Base-by-base conservation (phyloP, 345 rosid species). In the Euphorbia tirucalli region DNA sequence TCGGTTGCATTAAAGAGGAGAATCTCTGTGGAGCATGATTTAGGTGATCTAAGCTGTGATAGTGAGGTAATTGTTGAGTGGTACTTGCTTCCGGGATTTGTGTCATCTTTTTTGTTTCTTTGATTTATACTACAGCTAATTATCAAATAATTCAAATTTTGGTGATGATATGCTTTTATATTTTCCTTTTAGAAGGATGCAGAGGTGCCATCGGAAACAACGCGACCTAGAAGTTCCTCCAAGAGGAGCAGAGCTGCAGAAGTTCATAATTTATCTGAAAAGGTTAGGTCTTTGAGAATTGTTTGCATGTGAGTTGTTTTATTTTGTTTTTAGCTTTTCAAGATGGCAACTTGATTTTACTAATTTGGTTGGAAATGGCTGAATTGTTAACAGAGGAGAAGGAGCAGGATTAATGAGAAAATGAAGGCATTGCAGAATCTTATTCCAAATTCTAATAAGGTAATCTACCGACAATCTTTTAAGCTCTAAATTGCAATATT, bases 161-260 rank as follows among this genome's bases (percentile, higher is more conserved):
- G 46, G 46, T 31, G n/a, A 5, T 13, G 30, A 31, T 68, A 28
- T 69, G 19, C 39, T 7, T 46, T 24, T 28, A 22, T 7, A 11
- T 31, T 54, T 19, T 46, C 22, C 9, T 50, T 66, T 43, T 76
- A 73, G 74, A 81, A 79, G 78, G 86, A 76, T 27, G 77, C 66
- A 3, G 83, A 80, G 59, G 63, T 71, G 73, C 86, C 82, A 24
- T 50, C 74, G 35, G 78, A 75, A 58, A 57, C 75, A 44, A 78
- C 18, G 22, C 82, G 64, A 66, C 75, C 85, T 5, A 80, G 79
- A 74, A 72, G 69, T 65, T 92, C 91, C 21, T 84, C 97, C 3
- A 95, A 95, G 78, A 84, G 99, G 82, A 92, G 90, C 75, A 82
- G 99, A 81, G 93, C 98, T 73, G 96, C 99, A 1, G 99, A 95